A percentile compares a stretch with the other conserved stretches of the same genome.
Conservation (phyloP, 2,329 filamentous ascomycete species). For the Stemphylium vesicarium region DNA sequence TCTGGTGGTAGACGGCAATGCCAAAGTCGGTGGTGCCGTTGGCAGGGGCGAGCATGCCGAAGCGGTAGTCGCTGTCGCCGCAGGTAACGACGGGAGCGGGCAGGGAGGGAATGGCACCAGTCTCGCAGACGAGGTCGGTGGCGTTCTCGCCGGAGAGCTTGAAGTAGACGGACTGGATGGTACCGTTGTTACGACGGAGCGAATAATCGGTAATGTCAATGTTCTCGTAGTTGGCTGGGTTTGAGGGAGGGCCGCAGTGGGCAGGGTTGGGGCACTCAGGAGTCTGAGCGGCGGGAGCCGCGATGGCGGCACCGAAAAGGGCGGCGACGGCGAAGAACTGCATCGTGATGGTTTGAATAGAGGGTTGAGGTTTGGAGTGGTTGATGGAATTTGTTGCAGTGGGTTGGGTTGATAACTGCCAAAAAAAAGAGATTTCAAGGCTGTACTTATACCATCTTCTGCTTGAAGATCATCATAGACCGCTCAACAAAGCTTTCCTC, state of each 20-base stretch:
- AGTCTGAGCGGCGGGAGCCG: conserved; percentile 24
- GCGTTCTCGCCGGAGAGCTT: conserved; percentile 27
- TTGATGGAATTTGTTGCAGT: not conserved
- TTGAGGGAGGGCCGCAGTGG: not conserved
- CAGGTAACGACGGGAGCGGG: conserved; percentile 22
- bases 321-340: conserved; percentile 28
- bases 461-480: not conserved
- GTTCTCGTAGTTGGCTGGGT: conserved; percentile 25
- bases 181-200: conserved; percentile 26
- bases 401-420: not conserved
- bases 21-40: too few species aligned
- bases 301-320: conserved; percentile 26
- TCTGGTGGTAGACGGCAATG: too few species aligned
- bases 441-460: not conserved
- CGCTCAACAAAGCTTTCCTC: not conserved
- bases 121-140: conserved; percentile 18
- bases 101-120: conserved; percentile 15
- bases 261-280: too few species aligned
- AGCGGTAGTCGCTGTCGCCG: conserved; percentile 27
- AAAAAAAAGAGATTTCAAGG: not conserved
- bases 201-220: conserved; percentile 27
- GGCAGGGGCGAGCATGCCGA: not conserved
- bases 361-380: conserved; percentile 1
- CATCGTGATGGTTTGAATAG: conserved; percentile 16
- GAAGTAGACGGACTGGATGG: conserved; percentile 27